phyloP scores from a whole-genome alignment of 2,329 filamentous ascomycete species.

The Huntiella moniliformis region DNA sequence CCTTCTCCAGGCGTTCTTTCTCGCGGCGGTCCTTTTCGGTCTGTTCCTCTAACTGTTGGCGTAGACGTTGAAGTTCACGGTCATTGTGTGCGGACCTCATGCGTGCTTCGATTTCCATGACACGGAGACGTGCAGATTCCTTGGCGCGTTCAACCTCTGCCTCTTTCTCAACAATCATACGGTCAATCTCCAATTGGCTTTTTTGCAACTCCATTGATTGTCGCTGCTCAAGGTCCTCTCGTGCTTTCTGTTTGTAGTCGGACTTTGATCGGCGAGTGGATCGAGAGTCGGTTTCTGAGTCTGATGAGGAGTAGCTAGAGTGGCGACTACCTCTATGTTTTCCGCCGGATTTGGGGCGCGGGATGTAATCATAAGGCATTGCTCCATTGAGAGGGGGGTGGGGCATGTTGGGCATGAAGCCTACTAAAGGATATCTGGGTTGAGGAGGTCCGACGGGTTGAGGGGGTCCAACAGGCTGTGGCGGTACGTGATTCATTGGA shows the following conservation, averaged over 20 bases:
- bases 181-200: not conserved
- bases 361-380: not conserved
- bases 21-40: slow-evolving; percentile 1
- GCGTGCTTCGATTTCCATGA: not conserved
- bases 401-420: not conserved
- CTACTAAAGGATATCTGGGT: not conserved
- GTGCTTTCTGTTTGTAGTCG: not conserved
- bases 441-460: not conserved
- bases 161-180: not conserved
- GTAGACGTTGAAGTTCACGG: slow-evolving; percentile 3
- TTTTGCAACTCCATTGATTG: not conserved
- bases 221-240: not conserved
- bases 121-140: not conserved
- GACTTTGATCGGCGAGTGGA: not conserved
- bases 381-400: no score
- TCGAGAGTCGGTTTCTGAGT: not conserved
- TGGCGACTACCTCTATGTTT: not conserved
- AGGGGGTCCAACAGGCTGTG: not conserved
- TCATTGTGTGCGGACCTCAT: not conserved
- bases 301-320: not conserved
- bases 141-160: not conserved
- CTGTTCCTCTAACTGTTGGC: not conserved
- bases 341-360: not conserved
- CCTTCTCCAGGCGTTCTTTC: slow-evolving; percentile 19
- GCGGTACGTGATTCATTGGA: not conserved